Percentiles rank a stretch among this genome's conserved stretches.
Conservation (phyloP, 1,284 basidiomycete genomes). For the Trichosporon sp. region DNA sequence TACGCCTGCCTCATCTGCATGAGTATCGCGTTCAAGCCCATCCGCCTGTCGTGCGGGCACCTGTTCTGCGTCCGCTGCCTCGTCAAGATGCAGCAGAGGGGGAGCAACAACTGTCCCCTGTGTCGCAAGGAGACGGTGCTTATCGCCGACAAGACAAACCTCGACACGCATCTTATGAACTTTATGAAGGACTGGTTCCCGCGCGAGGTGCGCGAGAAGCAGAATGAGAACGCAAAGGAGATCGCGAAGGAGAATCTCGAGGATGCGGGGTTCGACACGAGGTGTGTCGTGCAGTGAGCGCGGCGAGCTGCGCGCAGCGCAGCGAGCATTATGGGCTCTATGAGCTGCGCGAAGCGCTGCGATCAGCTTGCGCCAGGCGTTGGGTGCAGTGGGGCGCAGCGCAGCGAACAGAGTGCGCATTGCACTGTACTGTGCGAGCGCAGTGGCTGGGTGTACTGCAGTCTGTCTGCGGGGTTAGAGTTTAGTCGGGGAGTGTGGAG, state of each 20-base stretch:
- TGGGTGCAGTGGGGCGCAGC: no score
- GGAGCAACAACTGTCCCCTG: conserved; percentile 75
- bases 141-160: conserved; percentile 65
- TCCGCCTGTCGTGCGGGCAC: conserved; percentile 76
- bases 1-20: conserved; percentile 65
- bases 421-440: no score
- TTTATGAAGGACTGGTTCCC: conserved; percentile 95
- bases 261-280: conserved; percentile 56
- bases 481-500: no score
- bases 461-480: no score
- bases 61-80: conserved; percentile 89
- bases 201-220: conserved; percentile 69
- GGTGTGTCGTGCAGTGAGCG: conserved; percentile 24
- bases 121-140: conserved; percentile 74
- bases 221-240: conserved; percentile 70
- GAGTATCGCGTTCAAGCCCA: conserved; percentile 79
- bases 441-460: no score
- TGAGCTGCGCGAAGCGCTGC: no score
- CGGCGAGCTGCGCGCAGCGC: background rate
- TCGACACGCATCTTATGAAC: conserved; percentile 42
- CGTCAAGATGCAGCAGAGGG: conserved; percentile 87
- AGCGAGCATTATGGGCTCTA: background rate
- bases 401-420: no score
- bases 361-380: no score
- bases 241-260: conserved; percentile 64